Evolutionary conservation across 2,329 filamentous ascomycete species (phyloP).

Genomic region (Pseudocercospora vitis): DNA sequence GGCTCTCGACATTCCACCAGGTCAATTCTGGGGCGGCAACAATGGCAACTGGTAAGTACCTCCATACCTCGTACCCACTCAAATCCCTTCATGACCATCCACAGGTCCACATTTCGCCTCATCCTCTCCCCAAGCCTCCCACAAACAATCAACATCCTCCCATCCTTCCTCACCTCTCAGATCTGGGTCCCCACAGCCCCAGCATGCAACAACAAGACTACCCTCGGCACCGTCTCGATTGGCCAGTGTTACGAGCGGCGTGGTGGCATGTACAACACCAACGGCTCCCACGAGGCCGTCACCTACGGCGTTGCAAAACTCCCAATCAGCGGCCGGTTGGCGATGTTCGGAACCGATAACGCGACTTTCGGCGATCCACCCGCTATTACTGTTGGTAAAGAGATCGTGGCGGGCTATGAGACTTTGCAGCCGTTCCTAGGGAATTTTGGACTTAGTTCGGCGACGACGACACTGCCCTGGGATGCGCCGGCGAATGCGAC

Average conservation of each 20-base stretch:
- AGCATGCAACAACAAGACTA: background rate
- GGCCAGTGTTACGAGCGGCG: background rate
- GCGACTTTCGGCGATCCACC: background rate
- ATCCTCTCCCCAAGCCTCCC: background rate
- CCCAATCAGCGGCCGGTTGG: background rate
- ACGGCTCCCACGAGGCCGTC: background rate
- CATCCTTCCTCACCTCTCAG: slow-evolving; percentile 3
- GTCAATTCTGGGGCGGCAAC: slow-evolving; percentile 7
- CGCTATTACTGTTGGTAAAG: background rate
- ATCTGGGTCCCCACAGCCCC: slow-evolving; percentile 3
- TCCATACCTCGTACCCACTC: background rate
- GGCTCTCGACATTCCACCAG: slow-evolving; percentile 6
- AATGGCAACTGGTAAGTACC: slow-evolving; percentile 8
- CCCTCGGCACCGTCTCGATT: background rate
- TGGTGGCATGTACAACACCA: background rate
- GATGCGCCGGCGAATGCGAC: slow-evolving; percentile 8
- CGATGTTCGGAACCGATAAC: slow-evolving; percentile 2
- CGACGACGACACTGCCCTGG: background rate
- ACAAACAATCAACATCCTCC: slow-evolving; percentile 5
- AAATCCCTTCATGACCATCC: background rate
- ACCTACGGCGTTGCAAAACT: background rate
- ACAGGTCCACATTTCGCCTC: slow-evolving; percentile 1
- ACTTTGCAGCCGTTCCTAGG: slow-evolving; percentile 4
- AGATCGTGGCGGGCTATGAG: slow-evolving; percentile 1
- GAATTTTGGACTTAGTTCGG: background rate